These are phyloP conservation scores for Kazachstania viticola DNA, from an alignment of 805 yeast genomes.

Conservation along the genomic window DNA sequence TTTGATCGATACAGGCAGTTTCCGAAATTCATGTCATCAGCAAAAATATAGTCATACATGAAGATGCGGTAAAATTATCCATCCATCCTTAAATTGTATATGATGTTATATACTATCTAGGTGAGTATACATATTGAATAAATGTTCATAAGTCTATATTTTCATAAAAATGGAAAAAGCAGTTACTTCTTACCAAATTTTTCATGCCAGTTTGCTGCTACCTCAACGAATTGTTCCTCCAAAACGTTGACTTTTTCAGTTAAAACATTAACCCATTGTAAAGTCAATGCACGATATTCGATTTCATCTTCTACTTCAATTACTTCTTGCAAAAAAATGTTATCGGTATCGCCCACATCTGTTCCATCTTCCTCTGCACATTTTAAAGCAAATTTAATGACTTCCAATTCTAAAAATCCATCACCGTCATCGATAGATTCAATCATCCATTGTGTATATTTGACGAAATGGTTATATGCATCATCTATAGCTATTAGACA, in stretches of 20 bases:
- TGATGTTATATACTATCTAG: no score
- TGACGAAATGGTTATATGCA: conserved; percentile 23
- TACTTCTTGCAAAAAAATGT: conserved; percentile 25
- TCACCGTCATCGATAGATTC: conserved; percentile 18
- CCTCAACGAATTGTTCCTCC: conserved; percentile 9
- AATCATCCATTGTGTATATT: conserved; percentile 27
- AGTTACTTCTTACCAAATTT: conserved; percentile 13
- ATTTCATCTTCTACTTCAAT: conserved; percentile 13
- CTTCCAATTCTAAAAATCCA: conserved; percentile 16
- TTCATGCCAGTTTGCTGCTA: conserved; percentile 15
- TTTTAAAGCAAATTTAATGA: conserved; percentile 21
- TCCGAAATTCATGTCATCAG: no score
- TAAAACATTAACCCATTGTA: conserved; percentile 20
- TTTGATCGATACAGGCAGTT: no score
- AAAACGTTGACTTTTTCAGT: conserved; percentile 9
- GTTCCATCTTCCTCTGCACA: conserved; percentile 24
- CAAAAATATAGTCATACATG: no score
- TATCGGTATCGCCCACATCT: conserved; percentile 18
- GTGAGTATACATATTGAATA: no score
- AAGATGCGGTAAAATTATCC: no score
- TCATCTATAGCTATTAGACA: conserved; percentile 19
- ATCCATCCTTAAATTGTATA: no score
- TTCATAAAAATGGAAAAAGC: no score
- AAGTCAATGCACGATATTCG: conserved; percentile 15
- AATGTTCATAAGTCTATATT: no score